Base-by-base conservation (phyloP, 192 early-diverging fungal species). In the Phycomyces nitens region DNA sequence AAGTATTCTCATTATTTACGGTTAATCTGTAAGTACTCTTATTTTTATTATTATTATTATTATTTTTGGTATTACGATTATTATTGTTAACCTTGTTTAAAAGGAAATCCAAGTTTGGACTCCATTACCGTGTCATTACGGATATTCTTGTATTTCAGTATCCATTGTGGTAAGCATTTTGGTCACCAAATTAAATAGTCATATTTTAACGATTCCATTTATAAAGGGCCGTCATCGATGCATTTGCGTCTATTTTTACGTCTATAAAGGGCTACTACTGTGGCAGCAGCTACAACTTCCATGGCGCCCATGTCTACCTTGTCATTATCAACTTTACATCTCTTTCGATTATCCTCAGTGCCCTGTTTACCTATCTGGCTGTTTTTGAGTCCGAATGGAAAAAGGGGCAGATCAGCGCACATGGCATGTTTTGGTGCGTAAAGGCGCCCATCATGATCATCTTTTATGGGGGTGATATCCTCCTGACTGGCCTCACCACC, bases 91-190 rank as follows among this genome's bases (percentile, higher is more conserved):
- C n/a, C n/a, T n/a, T n/a, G n/a, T 49, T 29, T 39, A 22, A 22
- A 20, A 73, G 71, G 4, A 55, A 49, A 56, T 74, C 73, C 14
- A 69, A 66, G 18, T 74, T 67, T 63, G 73, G 73, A 5, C 60
- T 74, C 59, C 73, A 74, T 39, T 74, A 74, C 40, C 68, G 73
- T 23, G 55, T 65, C 27, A 69, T 74, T 21, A 74, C 67, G 12
- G 73, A 74, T 57, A 65, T 74, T 22, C 34, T 69, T 0, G 73
- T 74, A 39, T 70, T 54, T 18, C 73, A 74, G 49, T 74, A 60
- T 69, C 73, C 73, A 0, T 43, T 74, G 15, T 74, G 73, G 73
- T 72, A 64, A 68, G n/a, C n/a, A n/a, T n/a, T n/a, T n/a, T n/a
- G n/a, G n/a, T n/a, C 22, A 22, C 34, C 41, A 55, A 24, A 27